phyloP scores from a whole-genome alignment of 495 filamentous ascomycete species.

The Extremus antarcticus region DNA sequence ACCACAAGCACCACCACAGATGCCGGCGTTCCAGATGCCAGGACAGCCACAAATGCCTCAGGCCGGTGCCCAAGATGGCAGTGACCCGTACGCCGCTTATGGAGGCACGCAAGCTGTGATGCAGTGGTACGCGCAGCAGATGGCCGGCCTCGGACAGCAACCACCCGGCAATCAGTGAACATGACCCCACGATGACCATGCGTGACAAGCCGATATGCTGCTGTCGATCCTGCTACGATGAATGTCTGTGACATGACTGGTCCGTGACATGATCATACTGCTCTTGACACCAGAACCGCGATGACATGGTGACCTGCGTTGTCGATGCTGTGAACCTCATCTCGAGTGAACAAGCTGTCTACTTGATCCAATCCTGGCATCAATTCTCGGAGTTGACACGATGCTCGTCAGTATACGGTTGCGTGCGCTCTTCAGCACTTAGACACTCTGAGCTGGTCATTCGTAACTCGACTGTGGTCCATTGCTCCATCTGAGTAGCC shows the following conservation, averaged over 20 bases:
- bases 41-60: slow-evolving; percentile 32
- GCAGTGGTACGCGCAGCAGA: slow-evolving; percentile 52
- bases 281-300: not conserved
- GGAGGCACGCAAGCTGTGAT: slow-evolving; percentile 54
- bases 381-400: no score
- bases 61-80: slow-evolving; percentile 24
- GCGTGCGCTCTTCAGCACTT: no score
- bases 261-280: not conserved
- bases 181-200: not conserved
- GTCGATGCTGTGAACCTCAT: not conserved
- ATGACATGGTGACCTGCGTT: not conserved
- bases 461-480: no score
- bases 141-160: slow-evolving; percentile 18
- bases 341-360: not conserved
- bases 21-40: slow-evolving; percentile 31
- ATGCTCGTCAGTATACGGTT: no score
- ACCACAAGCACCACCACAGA: slow-evolving; percentile 20
- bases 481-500: no score
- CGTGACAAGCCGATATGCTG: slow-evolving; percentile 1
- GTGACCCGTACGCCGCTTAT: slow-evolving; percentile 53
- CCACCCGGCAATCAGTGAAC: slow-evolving; percentile 15
- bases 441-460: no score
- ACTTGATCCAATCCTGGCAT: no score
- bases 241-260: not conserved
- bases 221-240: not conserved